Conservation (phyloP, 257 asterid species). For the Thymus mandschuricus region DNA sequence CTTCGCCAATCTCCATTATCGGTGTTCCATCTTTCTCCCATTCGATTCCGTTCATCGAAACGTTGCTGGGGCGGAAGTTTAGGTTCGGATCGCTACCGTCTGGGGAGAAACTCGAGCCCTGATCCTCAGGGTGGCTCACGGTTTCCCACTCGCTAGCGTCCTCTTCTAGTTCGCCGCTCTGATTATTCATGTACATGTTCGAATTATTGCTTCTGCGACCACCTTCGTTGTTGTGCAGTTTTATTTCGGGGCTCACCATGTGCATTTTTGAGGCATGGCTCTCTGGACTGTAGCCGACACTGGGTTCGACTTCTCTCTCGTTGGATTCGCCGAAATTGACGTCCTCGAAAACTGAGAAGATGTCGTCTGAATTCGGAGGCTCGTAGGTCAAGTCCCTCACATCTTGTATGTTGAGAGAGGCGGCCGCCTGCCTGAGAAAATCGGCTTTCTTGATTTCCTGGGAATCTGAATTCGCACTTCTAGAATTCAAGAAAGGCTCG, state of each 20-base stretch:
- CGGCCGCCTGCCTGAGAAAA: slow-evolving; percentile 46
- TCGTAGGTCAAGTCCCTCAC: slow-evolving; percentile 55
- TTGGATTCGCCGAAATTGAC: slow-evolving; percentile 48
- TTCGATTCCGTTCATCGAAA: slow-evolving; percentile 34
- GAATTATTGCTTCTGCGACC: slow-evolving; percentile 35
- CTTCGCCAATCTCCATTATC: slow-evolving; percentile 40
- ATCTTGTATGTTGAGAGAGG: slow-evolving; percentile 51
- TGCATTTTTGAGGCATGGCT: slow-evolving; percentile 49
- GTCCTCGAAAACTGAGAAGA: slow-evolving; percentile 54
- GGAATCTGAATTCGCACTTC: slow-evolving; percentile 25
- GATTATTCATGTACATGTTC: slow-evolving; percentile 36
- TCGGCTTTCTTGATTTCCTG: slow-evolving; percentile 50
- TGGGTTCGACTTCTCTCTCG: slow-evolving; percentile 43
- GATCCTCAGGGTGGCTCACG: slow-evolving; percentile 61
- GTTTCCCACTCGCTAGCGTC: slow-evolving; percentile 70
- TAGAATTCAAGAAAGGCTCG: slow-evolving; percentile 41
- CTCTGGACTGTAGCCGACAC: slow-evolving; percentile 44
- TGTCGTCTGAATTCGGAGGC: slow-evolving; percentile 56
- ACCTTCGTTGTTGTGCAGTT: slow-evolving; percentile 25
- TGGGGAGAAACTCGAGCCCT: slow-evolving; percentile 57
- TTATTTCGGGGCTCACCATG: slow-evolving; percentile 44
- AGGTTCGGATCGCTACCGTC: slow-evolving; percentile 46
- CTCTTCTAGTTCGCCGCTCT: slow-evolving; percentile 53
- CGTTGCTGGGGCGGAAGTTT: slow-evolving; percentile 32
- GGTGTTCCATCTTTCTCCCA: slow-evolving; percentile 42